A percentile compares a stretch with the other conserved stretches of the same genome.
These are phyloP conservation scores for Apiotrichum siamense DNA, from an alignment of 1,284 basidiomycete genomes.

Conservation along the genomic window DNA sequence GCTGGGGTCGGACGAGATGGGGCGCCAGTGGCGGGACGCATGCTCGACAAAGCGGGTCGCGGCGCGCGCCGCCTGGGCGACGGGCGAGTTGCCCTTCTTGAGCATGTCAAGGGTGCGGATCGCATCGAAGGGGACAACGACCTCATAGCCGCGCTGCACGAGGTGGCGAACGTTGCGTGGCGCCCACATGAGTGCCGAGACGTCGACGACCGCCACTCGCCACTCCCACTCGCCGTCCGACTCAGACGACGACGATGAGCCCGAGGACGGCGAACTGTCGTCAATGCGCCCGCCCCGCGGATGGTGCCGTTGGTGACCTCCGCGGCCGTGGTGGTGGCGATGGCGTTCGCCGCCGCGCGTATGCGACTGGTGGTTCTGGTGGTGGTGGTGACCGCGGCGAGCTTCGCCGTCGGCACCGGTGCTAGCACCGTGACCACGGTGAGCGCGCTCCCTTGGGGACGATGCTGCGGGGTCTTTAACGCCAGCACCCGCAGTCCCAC, in stretches of 20 bases:
- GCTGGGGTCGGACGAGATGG: conserved; percentile 25
- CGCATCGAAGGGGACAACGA: conserved; percentile 82
- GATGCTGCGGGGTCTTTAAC: too few relatives aligned
- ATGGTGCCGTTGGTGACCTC: not conserved
- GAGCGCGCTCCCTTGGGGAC: too few relatives aligned
- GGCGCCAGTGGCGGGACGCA: conserved; percentile 32
- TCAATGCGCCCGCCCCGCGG: conserved; percentile 4
- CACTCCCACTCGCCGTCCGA: conserved; percentile 7
- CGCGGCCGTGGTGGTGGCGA: not conserved
- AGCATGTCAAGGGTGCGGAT: conserved; percentile 87
- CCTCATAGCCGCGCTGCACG: conserved; percentile 58
- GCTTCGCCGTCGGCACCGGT: not conserved
- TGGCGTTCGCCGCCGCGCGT: too few relatives aligned
- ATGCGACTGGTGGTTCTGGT: not conserved
- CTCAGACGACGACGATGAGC: not conserved
- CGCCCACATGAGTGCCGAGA: conserved; percentile 77
- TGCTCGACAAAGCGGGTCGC: conserved; percentile 46
- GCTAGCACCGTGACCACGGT: too few relatives aligned
- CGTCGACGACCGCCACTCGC: conserved; percentile 63
- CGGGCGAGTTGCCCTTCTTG: conserved; percentile 74
- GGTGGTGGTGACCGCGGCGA: not conserved
- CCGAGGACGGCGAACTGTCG: conserved; percentile 4
- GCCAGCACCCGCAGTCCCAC: not conserved
- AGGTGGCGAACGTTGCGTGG: conserved; percentile 73
- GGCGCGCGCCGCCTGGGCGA: conserved; percentile 64